Conservation (phyloP, 2,329 filamentous ascomycete species). For the Monilinia fructigena region DNA sequence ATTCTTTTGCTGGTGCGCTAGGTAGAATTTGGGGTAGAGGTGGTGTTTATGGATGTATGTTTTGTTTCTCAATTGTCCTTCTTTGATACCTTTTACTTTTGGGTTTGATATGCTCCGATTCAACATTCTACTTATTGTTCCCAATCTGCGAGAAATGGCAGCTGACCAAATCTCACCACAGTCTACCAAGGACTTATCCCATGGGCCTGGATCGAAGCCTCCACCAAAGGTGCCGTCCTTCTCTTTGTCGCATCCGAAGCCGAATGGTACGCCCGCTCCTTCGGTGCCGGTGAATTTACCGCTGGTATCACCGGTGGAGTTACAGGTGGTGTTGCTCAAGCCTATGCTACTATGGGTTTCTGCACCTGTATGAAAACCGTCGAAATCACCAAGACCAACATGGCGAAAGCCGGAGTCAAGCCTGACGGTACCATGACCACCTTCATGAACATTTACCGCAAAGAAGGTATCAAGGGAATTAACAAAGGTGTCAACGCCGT, state of each 20-base stretch:
- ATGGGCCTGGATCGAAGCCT: conserved; percentile 99
- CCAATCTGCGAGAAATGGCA: conserved; percentile 14
- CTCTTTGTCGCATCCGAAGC: conserved; percentile 98
- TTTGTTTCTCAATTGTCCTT: background rate
- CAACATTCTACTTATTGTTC: background rate
- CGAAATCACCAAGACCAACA: conserved; percentile 98
- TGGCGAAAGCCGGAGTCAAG: conserved; percentile 77
- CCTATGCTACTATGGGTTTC: conserved; percentile 99
- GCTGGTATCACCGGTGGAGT: conserved; percentile 90
- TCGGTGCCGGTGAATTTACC: conserved; percentile 82
- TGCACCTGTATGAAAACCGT: conserved; percentile 99
- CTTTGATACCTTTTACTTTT: background rate
- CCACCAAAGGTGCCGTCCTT: conserved; percentile 97
- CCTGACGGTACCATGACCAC: conserved; percentile 89
- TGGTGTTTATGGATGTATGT: conserved; percentile 88
- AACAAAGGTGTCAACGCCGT: conserved; percentile 99
- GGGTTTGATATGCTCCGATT: background rate
- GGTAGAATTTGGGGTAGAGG: conserved; percentile 89
- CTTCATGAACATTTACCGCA: conserved; percentile 95
- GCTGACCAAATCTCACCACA: conserved; percentile 45
- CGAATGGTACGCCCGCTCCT: conserved; percentile 85
- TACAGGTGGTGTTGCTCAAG: conserved; percentile 91
- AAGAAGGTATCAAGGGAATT: conserved; percentile 91
- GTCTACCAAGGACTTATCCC: conserved; percentile 99
- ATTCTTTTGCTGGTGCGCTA: conserved; percentile 80